Conservation (phyloP, 1,284 basidiomycete species). For the Pterulicium gracile region DNA sequence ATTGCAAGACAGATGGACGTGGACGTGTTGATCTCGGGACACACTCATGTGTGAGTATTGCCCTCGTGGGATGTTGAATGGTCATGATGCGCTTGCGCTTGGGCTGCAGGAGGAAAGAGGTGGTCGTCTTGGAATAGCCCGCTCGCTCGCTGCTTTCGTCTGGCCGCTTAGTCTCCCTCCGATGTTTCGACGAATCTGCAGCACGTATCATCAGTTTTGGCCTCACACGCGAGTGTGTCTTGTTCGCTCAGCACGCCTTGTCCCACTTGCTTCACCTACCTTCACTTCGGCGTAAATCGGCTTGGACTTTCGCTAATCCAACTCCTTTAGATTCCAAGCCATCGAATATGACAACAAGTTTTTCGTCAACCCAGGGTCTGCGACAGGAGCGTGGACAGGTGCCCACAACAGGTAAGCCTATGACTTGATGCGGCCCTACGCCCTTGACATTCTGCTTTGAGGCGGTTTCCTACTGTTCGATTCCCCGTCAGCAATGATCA, state of each 20-base stretch:
- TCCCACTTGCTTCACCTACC: too few relatives aligned
- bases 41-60: slow-evolving; percentile 78
- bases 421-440: slow-evolving; percentile 25
- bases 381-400: slow-evolving; percentile 90
- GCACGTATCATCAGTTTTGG: too few relatives aligned
- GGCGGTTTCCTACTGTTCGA: not conserved
- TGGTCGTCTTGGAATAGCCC: too few relatives aligned
- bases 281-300: too few relatives aligned
- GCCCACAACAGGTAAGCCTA: slow-evolving; percentile 49
- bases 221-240: too few relatives aligned
- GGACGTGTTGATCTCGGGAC: slow-evolving; percentile 88
- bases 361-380: slow-evolving; percentile 95
- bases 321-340: slow-evolving; percentile 88
- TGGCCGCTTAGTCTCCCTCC: slow-evolving; percentile 6
- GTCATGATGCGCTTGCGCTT: too few relatives aligned
- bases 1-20: slow-evolving; percentile 95
- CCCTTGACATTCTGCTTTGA: too few relatives aligned
- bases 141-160: not conserved
- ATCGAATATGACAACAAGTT: slow-evolving; percentile 87
- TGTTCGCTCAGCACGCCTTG: not conserved
- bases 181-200: too few relatives aligned
- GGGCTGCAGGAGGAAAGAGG: too few relatives aligned
- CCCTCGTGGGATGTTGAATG: slow-evolving; percentile 2
- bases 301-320: too few relatives aligned
- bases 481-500: not conserved